Conservation (phyloP, 495 filamentous ascomycete species). For the Bryoglossum gracile region DNA sequence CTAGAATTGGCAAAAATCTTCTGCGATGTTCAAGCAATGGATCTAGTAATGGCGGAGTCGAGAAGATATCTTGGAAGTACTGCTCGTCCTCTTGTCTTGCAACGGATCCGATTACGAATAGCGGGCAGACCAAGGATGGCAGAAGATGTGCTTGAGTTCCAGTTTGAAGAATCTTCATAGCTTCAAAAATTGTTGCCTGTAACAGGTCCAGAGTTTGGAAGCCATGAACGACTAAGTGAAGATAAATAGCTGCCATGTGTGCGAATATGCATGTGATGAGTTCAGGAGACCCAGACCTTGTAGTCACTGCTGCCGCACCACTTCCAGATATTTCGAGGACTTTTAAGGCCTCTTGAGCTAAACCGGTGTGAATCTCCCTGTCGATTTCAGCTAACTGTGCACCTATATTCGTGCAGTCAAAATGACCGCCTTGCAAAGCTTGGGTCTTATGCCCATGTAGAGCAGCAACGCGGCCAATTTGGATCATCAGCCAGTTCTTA, state of each 20-base stretch:
- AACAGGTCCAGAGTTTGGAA: constrained; percentile 5
- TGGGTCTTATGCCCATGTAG: constrained; percentile 8
- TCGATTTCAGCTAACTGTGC: constrained; percentile 1
- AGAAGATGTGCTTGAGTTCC: constrained; percentile 7
- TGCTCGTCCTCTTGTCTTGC: constrained; percentile 9
- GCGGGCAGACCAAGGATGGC: constrained; percentile 7
- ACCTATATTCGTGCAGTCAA: constrained; percentile 5
- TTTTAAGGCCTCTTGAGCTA: neutral
- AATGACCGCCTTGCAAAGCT: neutral
- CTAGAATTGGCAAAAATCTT: constrained; percentile 10
- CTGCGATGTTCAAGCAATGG: constrained; percentile 12
- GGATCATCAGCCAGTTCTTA: constrained; percentile 14
- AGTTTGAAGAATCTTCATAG: constrained; percentile 9
- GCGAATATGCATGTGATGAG: constrained; percentile 14
- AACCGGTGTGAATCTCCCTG: constrained; percentile 1
- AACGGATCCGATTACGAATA: constrained; percentile 16
- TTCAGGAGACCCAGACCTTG: neutral
- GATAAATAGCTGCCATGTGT: constrained; percentile 11
- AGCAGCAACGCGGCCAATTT: constrained; percentile 11
- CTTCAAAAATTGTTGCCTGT: constrained; percentile 8
- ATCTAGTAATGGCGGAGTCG: constrained; percentile 11
- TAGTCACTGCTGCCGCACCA: neutral
- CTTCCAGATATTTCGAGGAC: neutral
- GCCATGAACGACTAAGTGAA: constrained; percentile 12
- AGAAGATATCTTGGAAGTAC: constrained; percentile 15